Evolutionary conservation across 768 basidiomycete genomes (phyloP), one percentile per base, ranked within the genome.

Genomic region (Leccinum rimulosum): DNA sequence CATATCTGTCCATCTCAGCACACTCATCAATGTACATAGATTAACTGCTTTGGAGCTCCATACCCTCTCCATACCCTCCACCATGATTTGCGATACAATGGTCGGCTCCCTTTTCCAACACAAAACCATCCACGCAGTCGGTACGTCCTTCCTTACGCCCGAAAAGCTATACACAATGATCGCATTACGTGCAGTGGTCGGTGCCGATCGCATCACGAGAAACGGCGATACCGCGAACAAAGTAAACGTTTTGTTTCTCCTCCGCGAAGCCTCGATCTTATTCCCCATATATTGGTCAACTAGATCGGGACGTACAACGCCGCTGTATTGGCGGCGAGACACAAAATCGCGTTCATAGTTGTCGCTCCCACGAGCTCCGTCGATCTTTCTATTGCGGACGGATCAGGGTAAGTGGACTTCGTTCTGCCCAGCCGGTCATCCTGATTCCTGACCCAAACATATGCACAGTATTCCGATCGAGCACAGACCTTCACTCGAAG

Each of bases 141-240:
- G 89, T 91, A 61, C 64, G 70, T 63, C 57, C 12, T 27, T 49
- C 22, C 47, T 10, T 38, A 15, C 31, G 17, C 14, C 2, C 4
- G 17, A n/a, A 51, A 36, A 27, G 8, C 19, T 43, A 56, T 28
- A 38, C 51, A 19, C 28, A 52, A 54, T 27, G 27, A 40, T 12
- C 55, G 36, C 15, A 25, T 17, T 3, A 12, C 15, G 6, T 36
- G 35, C 62, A 90, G 91, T 80, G 55, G 93, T 95, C 38, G 93
- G 93, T 40, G 92, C 93, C 15, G 93, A 95, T 70, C 79, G 94
- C 59, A 87, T 98, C 64, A 92, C 93, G 2, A 82, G 77, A 70
- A 98, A 98, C 67, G 96, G 96, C 4, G 96, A 98, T 75, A 98
- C 96, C 1, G 96, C 96, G 15, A 98, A 98, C 80, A 98, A 98